These are phyloP conservation scores for Pneumocystis canis DNA, from an alignment of 1,139 yeast species.

Conservation along the genomic window DNA sequence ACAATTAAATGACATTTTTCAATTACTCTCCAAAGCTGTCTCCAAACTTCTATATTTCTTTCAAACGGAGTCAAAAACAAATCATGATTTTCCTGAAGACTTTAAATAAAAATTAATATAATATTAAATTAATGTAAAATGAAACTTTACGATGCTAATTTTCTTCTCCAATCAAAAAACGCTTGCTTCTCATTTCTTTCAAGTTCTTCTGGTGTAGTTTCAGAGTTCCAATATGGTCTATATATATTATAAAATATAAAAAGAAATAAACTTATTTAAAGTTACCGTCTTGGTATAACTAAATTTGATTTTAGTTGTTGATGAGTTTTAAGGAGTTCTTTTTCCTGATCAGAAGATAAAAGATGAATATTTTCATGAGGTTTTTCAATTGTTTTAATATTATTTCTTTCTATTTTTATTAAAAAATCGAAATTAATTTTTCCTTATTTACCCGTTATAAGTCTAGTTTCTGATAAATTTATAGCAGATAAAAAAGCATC, in stretches of 20 bases:
- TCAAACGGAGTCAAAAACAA: conserved; percentile 89
- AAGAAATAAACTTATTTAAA: not conserved
- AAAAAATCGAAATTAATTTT: not conserved
- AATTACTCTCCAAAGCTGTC: conserved; percentile 95
- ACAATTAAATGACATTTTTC: conserved; percentile 90
- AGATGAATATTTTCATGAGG: conserved; percentile 36
- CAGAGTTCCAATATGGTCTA: conserved; percentile 58
- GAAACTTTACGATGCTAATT: conserved; percentile 41
- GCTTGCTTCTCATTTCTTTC: conserved; percentile 83
- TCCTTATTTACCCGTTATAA: conserved; percentile 42
- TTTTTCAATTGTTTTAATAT: conserved; percentile 61
- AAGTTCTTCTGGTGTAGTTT: conserved; percentile 58
- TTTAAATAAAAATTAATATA: not conserved
- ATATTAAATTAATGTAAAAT: not conserved
- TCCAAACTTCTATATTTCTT: conserved; percentile 95
- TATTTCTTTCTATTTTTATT: conserved; percentile 47
- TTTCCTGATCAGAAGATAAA: conserved; percentile 54
- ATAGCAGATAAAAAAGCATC: conserved; percentile 94
- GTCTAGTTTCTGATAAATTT: conserved; percentile 88
- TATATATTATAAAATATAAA: not conserved
- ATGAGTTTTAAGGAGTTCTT: conserved; percentile 48
- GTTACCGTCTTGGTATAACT: conserved; percentile 71
- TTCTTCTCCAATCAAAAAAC: conserved; percentile 86
- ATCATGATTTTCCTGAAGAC: conserved; percentile 62
- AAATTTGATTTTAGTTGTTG: conserved; percentile 61